Evolutionary conservation across 768 basidiomycete genomes (phyloP).

Genomic region (Lentinula guzmanii): DNA sequence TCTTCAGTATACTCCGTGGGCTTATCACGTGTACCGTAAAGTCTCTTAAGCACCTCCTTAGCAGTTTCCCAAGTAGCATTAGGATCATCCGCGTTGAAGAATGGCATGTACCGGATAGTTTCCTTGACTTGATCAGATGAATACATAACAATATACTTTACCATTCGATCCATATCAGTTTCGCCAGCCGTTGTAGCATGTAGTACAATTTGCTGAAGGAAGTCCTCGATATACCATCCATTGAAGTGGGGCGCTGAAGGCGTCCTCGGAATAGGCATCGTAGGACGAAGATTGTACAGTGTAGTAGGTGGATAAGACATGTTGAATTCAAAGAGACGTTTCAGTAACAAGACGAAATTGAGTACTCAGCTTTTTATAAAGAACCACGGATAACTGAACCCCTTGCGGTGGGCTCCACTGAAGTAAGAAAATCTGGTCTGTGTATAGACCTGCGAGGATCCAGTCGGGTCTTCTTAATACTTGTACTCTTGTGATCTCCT

Average conservation of each 20-base stretch:
- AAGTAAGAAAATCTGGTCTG: no score
- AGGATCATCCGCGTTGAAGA: background rate
- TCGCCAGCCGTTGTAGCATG: background rate
- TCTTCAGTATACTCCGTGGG: background rate
- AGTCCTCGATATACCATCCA: background rate
- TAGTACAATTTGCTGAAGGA: background rate
- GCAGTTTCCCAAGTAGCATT: background rate
- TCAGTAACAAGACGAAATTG: no score
- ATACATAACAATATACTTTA: background rate
- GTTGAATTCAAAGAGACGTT: background rate
- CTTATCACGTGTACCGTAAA: background rate
- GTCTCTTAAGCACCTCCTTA: background rate
- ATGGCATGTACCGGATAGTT: background rate
- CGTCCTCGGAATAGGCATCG: slow-evolving; percentile 1
- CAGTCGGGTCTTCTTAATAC: no score
- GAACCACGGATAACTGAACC: no score
- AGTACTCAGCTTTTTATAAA: no score
- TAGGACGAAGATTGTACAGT: background rate
- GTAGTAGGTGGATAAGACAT: background rate
- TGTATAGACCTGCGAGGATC: no score
- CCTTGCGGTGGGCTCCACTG: no score
- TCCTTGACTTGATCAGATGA: slow-evolving; percentile 3
- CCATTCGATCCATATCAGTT: background rate
- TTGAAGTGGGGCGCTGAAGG: background rate
- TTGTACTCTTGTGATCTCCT: no score